Evolutionary conservation across 2,329 filamentous ascomycete genomes (phyloP).

Genomic region (Calonectria hawksworthii): DNA sequence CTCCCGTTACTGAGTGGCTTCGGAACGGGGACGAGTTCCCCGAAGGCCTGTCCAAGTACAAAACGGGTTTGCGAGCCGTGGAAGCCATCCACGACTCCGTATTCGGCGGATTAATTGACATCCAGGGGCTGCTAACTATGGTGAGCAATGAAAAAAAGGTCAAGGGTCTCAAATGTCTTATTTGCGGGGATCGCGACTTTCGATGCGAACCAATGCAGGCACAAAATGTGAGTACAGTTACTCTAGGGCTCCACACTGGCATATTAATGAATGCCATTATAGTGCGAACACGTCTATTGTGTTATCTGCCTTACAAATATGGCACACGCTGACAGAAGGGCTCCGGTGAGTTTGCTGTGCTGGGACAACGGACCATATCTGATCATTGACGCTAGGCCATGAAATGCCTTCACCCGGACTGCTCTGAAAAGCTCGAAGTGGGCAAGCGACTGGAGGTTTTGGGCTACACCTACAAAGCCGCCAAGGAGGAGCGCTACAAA

Average conservation of each 20-base stretch:
- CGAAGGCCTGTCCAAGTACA: conserved; percentile 22
- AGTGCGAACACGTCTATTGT: conserved; percentile 55
- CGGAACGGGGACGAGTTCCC: not conserved
- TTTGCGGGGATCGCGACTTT: conserved; percentile 6
- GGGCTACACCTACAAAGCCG: not conserved
- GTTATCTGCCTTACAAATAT: conserved; percentile 31
- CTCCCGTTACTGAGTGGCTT: conserved; percentile 27
- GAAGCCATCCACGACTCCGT: not conserved
- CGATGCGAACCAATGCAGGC: not conserved
- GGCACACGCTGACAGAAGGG: fast-evolving
- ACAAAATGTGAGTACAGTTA: conserved; percentile 21
- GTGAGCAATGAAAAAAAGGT: conserved; percentile 28
- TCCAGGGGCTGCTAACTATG: conserved; percentile 31
- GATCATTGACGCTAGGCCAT: not conserved
- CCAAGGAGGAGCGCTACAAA: fast-evolving
- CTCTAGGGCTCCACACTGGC: too few relatives aligned
- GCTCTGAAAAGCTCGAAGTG: not conserved
- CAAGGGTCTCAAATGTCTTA: not conserved
- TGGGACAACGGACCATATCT: not conserved
- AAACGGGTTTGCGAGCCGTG: conserved; percentile 30
- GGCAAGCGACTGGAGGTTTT: conserved; percentile 19
- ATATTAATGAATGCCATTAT: conserved; percentile 17
- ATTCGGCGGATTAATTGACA: conserved; percentile 40
- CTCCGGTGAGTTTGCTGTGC: not conserved
- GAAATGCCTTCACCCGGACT: not conserved